Evolutionary conservation across 768 basidiomycete species (phyloP), one percentile per base, ranked within the genome.

Genomic region (Dictyophora rubrovolvata): DNA sequence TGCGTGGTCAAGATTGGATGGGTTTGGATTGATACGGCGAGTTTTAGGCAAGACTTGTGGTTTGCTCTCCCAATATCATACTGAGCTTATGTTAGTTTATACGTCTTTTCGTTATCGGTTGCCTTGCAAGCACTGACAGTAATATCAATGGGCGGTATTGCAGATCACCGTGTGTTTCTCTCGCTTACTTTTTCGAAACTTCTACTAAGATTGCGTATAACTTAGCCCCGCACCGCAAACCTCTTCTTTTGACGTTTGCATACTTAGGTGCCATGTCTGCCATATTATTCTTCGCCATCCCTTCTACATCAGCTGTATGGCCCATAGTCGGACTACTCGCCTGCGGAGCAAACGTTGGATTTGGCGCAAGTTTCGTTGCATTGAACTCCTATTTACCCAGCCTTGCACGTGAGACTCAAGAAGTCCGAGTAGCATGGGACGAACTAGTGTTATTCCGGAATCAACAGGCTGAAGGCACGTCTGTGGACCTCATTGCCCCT

Each of bases 91-190:
- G 42, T 42, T 65, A 94, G 93, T 65, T 75, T 99, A 36, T 93
- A 95, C 67, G 80, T 86, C 33, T 89, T 92, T 70, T 96, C 94
- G 0, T 74, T 84, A 14, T 91, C 89, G 0, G 94, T 97, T 0
- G 86, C 87, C 0, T 70, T 95, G 0, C 94, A 97, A 68, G 94
- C 93, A 0, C 66, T 97, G n/a, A 90, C 87, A 0, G 93, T 99
- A 42, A 93, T 99, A 57, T 93, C 94, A 5, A 89, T 96, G 78
- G 91, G 92, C 7, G 84, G 84, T 16, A 84, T 95, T 57, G 95
- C 94, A 1, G 92, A 98, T 71, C 83, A 89, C 62, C 84, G 93
- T 94, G 64, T 60, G 88, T 76, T 48, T 47, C 18, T 9, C 17
- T 47, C 35, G 21, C 54, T 33, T 21, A 28, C n/a, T 17, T 60